phyloP scores from a whole-genome alignment of 805 yeast genomes.

The Candida tallmaniae region DNA sequence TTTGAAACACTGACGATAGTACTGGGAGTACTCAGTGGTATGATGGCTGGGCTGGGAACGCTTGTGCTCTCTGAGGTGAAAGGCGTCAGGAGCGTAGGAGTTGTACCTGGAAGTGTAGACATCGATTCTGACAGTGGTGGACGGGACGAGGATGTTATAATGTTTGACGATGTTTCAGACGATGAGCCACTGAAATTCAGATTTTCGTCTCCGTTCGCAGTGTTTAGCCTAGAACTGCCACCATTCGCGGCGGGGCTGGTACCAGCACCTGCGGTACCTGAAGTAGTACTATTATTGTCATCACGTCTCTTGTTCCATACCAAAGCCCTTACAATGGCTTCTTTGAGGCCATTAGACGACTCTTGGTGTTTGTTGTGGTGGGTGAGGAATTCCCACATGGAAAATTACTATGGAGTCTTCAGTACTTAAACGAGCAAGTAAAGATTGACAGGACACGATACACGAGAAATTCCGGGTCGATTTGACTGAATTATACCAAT shows the following conservation, averaged over 20 bases:
- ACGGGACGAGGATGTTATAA: slow-evolving; percentile 1
- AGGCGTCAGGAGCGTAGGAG: neutral
- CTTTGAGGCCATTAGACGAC: too few relatives aligned
- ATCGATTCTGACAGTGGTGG: neutral
- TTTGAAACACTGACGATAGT: neutral
- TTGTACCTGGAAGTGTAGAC: neutral
- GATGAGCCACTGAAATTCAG: slow-evolving; percentile 1
- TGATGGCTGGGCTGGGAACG: neutral
- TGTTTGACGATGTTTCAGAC: slow-evolving; percentile 4
- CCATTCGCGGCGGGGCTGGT: neutral
- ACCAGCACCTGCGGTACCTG: slow-evolving; percentile 1
- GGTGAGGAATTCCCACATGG: too few relatives aligned
- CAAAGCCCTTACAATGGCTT: too few relatives aligned
- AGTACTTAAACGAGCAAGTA: too few relatives aligned
- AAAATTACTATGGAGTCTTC: too few relatives aligned
- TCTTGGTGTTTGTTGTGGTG: too few relatives aligned
- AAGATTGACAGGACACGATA: too few relatives aligned
- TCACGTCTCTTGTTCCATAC: too few relatives aligned
- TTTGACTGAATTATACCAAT: too few relatives aligned
- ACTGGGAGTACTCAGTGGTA: neutral
- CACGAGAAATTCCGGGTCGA: too few relatives aligned
- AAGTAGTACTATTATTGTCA: neutral
- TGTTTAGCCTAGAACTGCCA: neutral
- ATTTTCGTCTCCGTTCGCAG: slow-evolving; percentile 1
- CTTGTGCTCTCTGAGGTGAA: neutral